Evolutionary conservation across 163 green algal species (phyloP).

Genomic region (Volvox carteri): DNA sequence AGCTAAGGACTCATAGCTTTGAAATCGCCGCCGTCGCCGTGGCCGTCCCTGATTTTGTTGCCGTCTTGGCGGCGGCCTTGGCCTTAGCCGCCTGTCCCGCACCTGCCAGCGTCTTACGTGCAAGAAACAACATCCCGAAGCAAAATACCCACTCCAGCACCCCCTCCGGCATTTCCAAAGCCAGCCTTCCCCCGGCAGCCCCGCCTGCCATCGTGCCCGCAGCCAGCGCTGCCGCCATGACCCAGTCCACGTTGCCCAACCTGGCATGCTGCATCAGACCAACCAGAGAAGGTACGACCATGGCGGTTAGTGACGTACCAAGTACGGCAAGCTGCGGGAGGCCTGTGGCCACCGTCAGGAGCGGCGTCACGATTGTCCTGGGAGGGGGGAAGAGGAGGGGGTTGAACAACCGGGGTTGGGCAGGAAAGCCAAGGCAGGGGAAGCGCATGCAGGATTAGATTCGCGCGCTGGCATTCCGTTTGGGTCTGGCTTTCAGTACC

Average conservation of each 20-base stretch:
- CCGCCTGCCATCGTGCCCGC: constrained; percentile 75
- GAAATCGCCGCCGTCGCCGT: neutral
- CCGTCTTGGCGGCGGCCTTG: neutral
- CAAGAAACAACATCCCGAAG: constrained; percentile 80
- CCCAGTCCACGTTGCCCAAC: constrained; percentile 84
- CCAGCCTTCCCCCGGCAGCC: constrained; percentile 71
- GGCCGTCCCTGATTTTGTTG: neutral
- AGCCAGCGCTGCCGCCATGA: constrained; percentile 75
- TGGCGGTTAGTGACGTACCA: constrained; percentile 79
- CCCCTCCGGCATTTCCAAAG: constrained; percentile 71
- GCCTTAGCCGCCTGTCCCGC: neutral
- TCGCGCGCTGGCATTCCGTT: too few relatives aligned
- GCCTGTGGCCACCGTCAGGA: constrained; percentile 75
- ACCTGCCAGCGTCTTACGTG: constrained; percentile 73
- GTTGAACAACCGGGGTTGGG: too few relatives aligned
- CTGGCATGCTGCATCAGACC: constrained; percentile 74
- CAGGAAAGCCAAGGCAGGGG: too few relatives aligned
- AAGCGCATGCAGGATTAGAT: too few relatives aligned
- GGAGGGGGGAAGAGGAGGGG: neutral
- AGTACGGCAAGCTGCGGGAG: constrained; percentile 60
- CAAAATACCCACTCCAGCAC: constrained; percentile 77
- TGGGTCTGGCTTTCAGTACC: too few relatives aligned
- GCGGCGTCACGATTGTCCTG: constrained; percentile 74
- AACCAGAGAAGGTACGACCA: constrained; percentile 76
- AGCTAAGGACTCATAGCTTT: neutral